phyloP scores from a whole-genome alignment of 164 flowering plant genomes.

The Sextonia rubra region DNA sequence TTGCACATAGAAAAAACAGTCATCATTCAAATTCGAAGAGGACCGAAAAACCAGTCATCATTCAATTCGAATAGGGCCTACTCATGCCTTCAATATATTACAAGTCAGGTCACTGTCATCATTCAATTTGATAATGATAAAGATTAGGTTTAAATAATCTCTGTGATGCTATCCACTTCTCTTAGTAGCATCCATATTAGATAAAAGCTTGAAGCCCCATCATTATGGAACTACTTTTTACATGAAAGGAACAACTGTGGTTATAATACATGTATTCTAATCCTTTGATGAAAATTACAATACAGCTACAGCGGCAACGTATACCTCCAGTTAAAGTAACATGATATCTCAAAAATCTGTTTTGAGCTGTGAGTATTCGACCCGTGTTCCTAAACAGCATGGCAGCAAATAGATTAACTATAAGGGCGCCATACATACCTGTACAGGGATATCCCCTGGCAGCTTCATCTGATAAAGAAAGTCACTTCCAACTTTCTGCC shows the following conservation, averaged over 20 bases:
- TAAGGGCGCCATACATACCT: constrained; percentile 29
- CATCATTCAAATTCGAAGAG: too few species aligned
- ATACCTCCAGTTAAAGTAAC: neutral
- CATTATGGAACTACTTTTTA: too few species aligned
- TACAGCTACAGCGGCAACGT: neutral
- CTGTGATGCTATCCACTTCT: too few species aligned
- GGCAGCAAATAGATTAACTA: neutral
- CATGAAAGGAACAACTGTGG: neutral
- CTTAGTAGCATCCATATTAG: too few species aligned
- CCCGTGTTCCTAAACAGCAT: neutral
- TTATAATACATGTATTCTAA: neutral
- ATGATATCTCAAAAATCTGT: neutral
- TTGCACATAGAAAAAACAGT: too few species aligned
- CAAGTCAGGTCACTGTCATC: too few species aligned
- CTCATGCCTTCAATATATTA: too few species aligned
- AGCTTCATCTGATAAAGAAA: constrained; percentile 32
- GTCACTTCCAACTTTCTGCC: constrained; percentile 27
- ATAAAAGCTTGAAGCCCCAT: too few species aligned
- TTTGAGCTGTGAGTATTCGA: neutral
- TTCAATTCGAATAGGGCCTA: too few species aligned
- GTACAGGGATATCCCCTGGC: constrained; percentile 27
- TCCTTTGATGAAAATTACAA: neutral
- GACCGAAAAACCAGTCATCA: too few species aligned
- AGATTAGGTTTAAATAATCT: too few species aligned
- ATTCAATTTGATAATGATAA: too few species aligned